These are phyloP conservation scores for Pelargonium cotyledonis DNA, from an alignment of 441 rosid species.

Conservation along the genomic window DNA sequence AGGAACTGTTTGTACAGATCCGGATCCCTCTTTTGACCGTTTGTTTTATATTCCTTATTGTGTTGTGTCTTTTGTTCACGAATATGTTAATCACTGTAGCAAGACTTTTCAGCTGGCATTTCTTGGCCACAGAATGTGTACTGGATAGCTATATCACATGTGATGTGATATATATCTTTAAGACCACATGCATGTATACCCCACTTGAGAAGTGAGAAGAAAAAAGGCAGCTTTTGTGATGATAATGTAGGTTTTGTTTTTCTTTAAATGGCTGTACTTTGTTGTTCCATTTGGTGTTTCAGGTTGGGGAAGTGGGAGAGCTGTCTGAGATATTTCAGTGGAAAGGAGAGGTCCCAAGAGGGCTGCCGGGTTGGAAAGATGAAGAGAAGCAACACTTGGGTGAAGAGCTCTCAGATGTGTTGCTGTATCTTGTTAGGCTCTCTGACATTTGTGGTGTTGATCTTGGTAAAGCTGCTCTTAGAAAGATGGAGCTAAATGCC, in stretches of 20 bases:
- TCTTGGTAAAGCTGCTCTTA: slow-evolving; percentile 39
- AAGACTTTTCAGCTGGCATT: background rate
- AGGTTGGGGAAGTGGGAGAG: slow-evolving; percentile 20
- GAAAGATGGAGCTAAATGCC: slow-evolving; percentile 41
- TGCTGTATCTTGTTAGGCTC: slow-evolving; percentile 45
- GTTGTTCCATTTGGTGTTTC: background rate
- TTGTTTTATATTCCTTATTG: background rate
- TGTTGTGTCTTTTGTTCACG: background rate
- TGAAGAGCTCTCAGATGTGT: slow-evolving; percentile 49
- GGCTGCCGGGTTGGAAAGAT: slow-evolving; percentile 15
- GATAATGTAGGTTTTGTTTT: background rate
- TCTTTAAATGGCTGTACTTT: background rate
- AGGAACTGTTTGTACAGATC: background rate
- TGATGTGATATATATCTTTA: background rate
- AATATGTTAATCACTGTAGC: background rate
- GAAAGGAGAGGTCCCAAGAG: slow-evolving; percentile 19
- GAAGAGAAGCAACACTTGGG: slow-evolving; percentile 38
- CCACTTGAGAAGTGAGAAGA: background rate
- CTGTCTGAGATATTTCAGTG: slow-evolving; percentile 20
- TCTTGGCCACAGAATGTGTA: background rate
- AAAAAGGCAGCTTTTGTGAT: background rate
- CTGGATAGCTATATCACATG: no score
- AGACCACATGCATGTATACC: no score
- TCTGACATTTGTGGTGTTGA: slow-evolving; percentile 48
- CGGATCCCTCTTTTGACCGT: background rate